A percentile compares a stretch with the other conserved stretches of the same genome.
Conservation (phyloP, 164 flowering plant species). For the Akebia trifoliata region DNA sequence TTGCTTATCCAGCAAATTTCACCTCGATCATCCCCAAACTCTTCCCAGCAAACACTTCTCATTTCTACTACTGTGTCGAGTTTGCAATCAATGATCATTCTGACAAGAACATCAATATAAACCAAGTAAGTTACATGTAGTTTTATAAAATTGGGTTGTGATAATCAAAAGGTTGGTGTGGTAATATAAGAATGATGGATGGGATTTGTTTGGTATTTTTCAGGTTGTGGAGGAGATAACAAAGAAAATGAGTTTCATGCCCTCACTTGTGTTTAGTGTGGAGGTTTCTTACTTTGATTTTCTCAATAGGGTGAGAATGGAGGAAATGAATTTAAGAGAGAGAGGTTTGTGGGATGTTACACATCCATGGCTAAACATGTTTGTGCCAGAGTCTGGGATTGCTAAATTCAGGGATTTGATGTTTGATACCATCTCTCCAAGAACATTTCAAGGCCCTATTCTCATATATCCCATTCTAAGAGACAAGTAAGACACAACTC, state of each 20-base stretch:
- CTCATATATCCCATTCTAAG: slow-evolving; percentile 31
- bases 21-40: slow-evolving; percentile 16
- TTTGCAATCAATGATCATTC: slow-evolving; percentile 29
- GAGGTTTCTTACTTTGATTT: slow-evolving; percentile 38
- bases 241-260: slow-evolving; percentile 22
- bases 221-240: slow-evolving; percentile 27
- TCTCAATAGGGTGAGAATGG: slow-evolving; percentile 33
- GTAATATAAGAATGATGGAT: too few relatives aligned
- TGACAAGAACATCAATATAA: slow-evolving; percentile 17
- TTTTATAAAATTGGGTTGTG: too few relatives aligned
- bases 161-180: too few relatives aligned
- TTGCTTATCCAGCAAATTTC: slow-evolving; percentile 25
- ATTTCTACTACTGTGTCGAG: slow-evolving; percentile 30
- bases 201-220: not conserved
- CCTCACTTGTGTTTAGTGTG: slow-evolving; percentile 15
- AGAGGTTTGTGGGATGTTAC: slow-evolving; percentile 42
- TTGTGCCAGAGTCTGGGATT: slow-evolving; percentile 34
- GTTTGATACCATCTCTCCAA: slow-evolving; percentile 27
- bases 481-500: slow-evolving; percentile 30
- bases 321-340: slow-evolving; percentile 24
- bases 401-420: slow-evolving; percentile 25
- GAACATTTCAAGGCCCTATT: slow-evolving; percentile 28
- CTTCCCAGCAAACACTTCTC: slow-evolving; percentile 14
- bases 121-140: slow-evolving; percentile 26
- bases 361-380: slow-evolving; percentile 48